Conservation (phyloP, 306 rosid species). For the Cucurbita moschata region DNA sequence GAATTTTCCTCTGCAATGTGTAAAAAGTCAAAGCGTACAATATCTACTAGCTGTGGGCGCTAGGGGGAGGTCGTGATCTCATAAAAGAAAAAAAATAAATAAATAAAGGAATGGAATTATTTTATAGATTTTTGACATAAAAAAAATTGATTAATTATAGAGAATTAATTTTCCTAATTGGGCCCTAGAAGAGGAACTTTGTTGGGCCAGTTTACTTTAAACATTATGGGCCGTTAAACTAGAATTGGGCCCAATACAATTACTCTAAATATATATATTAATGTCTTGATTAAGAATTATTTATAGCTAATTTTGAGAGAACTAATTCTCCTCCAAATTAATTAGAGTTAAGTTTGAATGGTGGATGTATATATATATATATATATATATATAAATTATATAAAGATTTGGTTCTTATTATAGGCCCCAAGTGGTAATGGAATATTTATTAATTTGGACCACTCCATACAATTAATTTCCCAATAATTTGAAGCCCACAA, state of each 20-base stretch:
- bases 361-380: background rate
- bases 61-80: too few relatives aligned
- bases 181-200: background rate
- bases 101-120: too few relatives aligned
- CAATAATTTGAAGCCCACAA: background rate
- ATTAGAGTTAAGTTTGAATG: background rate
- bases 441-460: slow-evolving; percentile 2
- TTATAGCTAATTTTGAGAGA: background rate
- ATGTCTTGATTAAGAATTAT: background rate
- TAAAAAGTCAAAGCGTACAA: too few relatives aligned
- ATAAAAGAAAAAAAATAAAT: too few relatives aligned
- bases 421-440: background rate
- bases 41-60: too few relatives aligned
- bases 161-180: background rate
- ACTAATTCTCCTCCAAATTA: background rate
- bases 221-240: background rate
- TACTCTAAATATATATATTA: background rate
- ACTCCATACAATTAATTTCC: background rate
- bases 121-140: too few relatives aligned
- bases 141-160: too few relatives aligned
- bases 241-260: background rate
- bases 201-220: background rate
- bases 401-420: background rate
- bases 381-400: background rate
- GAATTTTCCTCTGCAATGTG: too few relatives aligned